Base-by-base conservation (phyloP, 1,284 basidiomycete genomes). In the Cutaneotrichosporon spelunceum region DNA sequence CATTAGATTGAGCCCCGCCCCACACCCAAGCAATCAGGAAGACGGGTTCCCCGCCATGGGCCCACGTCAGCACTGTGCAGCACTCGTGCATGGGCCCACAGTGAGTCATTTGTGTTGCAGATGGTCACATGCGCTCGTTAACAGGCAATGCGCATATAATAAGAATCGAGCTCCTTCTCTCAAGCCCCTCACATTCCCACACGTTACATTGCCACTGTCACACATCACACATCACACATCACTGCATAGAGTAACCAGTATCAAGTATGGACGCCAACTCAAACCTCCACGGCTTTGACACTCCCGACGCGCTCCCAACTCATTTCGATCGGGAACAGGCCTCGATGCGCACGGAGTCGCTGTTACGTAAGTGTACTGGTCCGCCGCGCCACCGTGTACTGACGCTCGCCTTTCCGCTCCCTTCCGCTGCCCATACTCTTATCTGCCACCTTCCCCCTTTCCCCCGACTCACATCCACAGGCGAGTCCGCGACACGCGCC, bases 211-310 rank as follows among this genome's bases (percentile, higher is more conserved):
- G 7, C 21, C 33, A 13, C 47, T 34, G 3, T 39, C 47, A 57
- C 30, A 48, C 14, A 24, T 11, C 13, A 33, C 27, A n/a, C n/a
- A 10, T 50, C 47, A 57, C 30, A 48, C 14, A 26, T 16, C n/a
- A 34, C 30, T 13, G 23, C 21, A 24, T 30, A 53, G 16, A 19
- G 19, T 4, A 16, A 14, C 27, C 29, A 52, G 8, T 4, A 34
- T 13, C 19, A 3, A 49, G n/a, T 39, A 60, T 60, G 62, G 62
- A 64, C 59, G 49, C 30, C 56, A 47, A 50, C 55, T 44, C 63
- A n/a, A 65, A 65, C 63, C 55, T 57, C 19, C 60, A 61, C 58
- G 60, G 57, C 42, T 10, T 49, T 7, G 63, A 65, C 30, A 65
- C 63, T 2, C 60, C 60, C n/a, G 57, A 65, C 45, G 63, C 60